A percentile compares a stretch with the other conserved stretches of the same genome.
Evolutionary conservation across 1,284 basidiomycete genomes (phyloP).

Genomic region (Cryptococcus hybrid): DNA sequence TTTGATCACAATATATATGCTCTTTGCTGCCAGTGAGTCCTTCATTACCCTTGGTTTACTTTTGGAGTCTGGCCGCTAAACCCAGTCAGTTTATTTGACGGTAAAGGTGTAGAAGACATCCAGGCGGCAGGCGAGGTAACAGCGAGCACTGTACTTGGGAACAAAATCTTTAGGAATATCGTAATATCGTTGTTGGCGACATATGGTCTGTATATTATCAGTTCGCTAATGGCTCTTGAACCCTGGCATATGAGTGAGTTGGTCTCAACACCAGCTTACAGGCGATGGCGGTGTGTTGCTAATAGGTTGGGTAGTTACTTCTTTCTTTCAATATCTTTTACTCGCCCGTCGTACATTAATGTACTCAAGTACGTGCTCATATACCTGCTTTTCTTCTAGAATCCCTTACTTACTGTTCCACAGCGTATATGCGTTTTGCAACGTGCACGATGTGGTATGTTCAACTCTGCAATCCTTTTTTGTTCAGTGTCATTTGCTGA

Average conservation of each 20-base stretch:
- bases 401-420: slow-evolving; percentile 7
- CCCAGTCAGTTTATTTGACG: slow-evolving; percentile 64
- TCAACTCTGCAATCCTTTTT: slow-evolving; percentile 29
- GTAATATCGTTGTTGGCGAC: slow-evolving; percentile 82
- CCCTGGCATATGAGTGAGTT: slow-evolving; percentile 39
- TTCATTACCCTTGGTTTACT: neutral
- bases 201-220: slow-evolving; percentile 74
- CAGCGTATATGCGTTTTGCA: slow-evolving; percentile 51
- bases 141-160: slow-evolving; percentile 63
- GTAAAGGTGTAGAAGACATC: slow-evolving; percentile 68
- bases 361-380: slow-evolving; percentile 70
- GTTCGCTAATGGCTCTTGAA: slow-evolving; percentile 74
- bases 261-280: neutral
- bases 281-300: neutral
- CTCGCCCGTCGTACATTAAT: slow-evolving; percentile 79
- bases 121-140: slow-evolving; percentile 53
- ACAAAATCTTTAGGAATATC: slow-evolving; percentile 79
- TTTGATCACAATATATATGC: slow-evolving; percentile 68
- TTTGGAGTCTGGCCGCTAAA: too few relatives aligned
- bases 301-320: slow-evolving; percentile 59
- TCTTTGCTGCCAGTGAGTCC: slow-evolving; percentile 38
- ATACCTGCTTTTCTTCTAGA: neutral
- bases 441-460: slow-evolving; percentile 63
- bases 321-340: slow-evolving; percentile 89
- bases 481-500: slow-evolving; percentile 10